phyloP scores from a whole-genome alignment of 495 filamentous ascomycete genomes.

The Daldinia caldariorum region DNA sequence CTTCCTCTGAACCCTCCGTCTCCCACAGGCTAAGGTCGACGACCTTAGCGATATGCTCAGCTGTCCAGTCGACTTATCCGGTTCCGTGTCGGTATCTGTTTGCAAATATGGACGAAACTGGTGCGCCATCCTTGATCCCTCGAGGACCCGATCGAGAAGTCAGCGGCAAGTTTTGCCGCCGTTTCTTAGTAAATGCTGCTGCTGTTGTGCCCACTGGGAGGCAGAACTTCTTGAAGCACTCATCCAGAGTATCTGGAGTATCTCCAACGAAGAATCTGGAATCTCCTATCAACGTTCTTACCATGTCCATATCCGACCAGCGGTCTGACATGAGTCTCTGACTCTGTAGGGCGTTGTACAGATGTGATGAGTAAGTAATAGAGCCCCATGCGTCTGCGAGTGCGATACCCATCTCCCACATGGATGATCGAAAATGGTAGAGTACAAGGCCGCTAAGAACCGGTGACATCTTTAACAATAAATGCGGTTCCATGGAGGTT shows the following conservation, averaged over 20 bases:
- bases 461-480: constrained; percentile 46
- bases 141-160: constrained; percentile 44
- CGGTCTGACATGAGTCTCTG: constrained; percentile 37
- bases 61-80: constrained; percentile 43
- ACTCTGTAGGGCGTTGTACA: constrained; percentile 52
- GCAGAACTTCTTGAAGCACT: constrained; percentile 50
- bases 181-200: constrained; percentile 40
- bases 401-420: constrained; percentile 44
- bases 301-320: constrained; percentile 54
- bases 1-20: constrained; percentile 27
- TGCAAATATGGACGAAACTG: constrained; percentile 48
- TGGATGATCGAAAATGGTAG: constrained; percentile 41
- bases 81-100: constrained; percentile 40
- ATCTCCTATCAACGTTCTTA: constrained; percentile 33
- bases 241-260: constrained; percentile 38
- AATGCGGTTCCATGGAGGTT: constrained; percentile 34
- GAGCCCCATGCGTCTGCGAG: constrained; percentile 52
- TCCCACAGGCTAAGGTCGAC: constrained; percentile 43
- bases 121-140: constrained; percentile 36
- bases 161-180: constrained; percentile 15
- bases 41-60: constrained; percentile 42
- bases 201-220: constrained; percentile 52
- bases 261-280: constrained; percentile 48
- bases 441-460: constrained; percentile 49
- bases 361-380: constrained; percentile 47